Evolutionary conservation across 1,284 basidiomycete species (phyloP).

Genomic region (Rhodotorula sp.): DNA sequence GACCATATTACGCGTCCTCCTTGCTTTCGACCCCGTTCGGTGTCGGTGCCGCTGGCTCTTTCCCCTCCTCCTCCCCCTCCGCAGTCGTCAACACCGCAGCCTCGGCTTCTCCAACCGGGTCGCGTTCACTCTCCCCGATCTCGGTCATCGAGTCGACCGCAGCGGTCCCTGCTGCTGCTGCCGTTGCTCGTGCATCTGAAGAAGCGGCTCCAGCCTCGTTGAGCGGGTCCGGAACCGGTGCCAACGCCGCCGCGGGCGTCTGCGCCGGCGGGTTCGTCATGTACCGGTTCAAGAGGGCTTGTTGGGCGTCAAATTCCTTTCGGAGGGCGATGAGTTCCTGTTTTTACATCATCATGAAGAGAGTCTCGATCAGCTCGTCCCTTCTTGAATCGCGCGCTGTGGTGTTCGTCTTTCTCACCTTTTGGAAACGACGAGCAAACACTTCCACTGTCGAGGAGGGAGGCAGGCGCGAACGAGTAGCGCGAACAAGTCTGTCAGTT

Average conservation of each 20-base stretch:
- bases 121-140: background rate
- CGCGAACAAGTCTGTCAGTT: too few relatives aligned
- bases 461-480: too few relatives aligned
- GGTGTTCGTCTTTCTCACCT: constrained; percentile 3
- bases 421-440: constrained; percentile 42
- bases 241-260: constrained; percentile 7
- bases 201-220: background rate
- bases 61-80: background rate
- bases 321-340: constrained; percentile 42
- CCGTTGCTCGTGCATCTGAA: too few relatives aligned
- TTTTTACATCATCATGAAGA: too few relatives aligned
- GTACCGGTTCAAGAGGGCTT: constrained; percentile 29
- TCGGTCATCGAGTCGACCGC: background rate
- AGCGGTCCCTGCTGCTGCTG: too few relatives aligned
- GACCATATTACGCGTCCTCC: background rate
- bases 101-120: background rate
- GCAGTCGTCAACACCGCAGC: background rate
- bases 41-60: too few relatives aligned
- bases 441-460: constrained; percentile 41
- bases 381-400: too few relatives aligned
- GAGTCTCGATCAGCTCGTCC: background rate
- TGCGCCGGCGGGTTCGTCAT: constrained; percentile 18
- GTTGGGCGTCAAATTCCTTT: constrained; percentile 43
- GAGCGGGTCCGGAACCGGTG: background rate
- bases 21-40: background rate